A percentile compares a stretch with the other conserved stretches of the same genome.
Conservation (phyloP, 164 flowering plant species). For the Umbilicus rupestris region DNA sequence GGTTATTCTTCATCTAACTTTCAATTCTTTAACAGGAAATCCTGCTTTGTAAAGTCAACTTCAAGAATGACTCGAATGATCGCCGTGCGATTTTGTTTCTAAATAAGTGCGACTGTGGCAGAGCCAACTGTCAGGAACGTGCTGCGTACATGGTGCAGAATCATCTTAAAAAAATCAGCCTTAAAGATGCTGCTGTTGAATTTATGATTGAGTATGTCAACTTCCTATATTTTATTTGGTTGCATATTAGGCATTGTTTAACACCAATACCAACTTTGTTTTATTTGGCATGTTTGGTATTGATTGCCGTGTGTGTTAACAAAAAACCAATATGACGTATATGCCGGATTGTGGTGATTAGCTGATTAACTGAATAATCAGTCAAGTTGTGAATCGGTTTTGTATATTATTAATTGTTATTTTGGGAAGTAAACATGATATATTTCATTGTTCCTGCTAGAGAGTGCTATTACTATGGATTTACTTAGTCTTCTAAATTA, state of each 20-base stretch:
- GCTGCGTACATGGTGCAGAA: conserved; percentile 56
- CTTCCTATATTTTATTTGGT: background rate
- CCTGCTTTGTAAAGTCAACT: conserved; percentile 53
- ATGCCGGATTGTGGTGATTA: background rate
- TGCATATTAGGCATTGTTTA: background rate
- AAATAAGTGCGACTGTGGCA: conserved; percentile 67
- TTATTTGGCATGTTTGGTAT: background rate
- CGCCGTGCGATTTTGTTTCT: conserved; percentile 65
- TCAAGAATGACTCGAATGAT: conserved; percentile 53
- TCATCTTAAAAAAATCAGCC: conserved; percentile 45
- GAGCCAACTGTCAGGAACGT: conserved; percentile 59
- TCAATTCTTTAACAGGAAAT: conserved; percentile 53
- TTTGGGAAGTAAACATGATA: background rate
- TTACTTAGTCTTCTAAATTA: background rate
- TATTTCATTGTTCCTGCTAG: background rate
- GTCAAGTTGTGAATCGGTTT: background rate
- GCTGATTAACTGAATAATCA: background rate
- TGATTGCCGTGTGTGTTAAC: background rate
- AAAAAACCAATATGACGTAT: background rate
- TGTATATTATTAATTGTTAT: too few species aligned
- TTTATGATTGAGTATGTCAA: conserved; percentile 67
- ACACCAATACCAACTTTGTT: background rate
- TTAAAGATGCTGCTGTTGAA: conserved; percentile 50
- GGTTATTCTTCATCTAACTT: background rate
- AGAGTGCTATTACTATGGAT: background rate